Conservation (phyloP, 345 rosid genomes). For the Eutrema japonicum region DNA sequence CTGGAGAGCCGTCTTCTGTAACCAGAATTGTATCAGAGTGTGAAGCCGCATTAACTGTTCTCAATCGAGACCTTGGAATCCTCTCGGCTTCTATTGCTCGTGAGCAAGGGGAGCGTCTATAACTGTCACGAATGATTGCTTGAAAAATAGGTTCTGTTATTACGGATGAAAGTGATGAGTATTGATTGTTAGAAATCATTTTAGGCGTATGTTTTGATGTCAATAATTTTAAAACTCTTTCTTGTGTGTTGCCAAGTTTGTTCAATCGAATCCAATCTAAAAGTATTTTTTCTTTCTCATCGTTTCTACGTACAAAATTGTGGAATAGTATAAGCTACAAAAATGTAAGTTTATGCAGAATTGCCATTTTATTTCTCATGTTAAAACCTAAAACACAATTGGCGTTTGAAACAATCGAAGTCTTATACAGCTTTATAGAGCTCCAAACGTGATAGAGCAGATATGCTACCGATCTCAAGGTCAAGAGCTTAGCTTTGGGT, state of each 20-base stretch:
- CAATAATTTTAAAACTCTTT: background rate
- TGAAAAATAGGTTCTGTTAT: background rate
- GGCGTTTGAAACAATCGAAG: slow-evolving; percentile 10
- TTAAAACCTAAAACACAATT: background rate
- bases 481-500: background rate
- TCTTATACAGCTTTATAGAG: background rate
- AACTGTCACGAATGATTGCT: slow-evolving; percentile 26
- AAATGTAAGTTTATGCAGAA: background rate
- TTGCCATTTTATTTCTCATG: background rate
- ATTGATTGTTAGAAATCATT: slow-evolving; percentile 20
- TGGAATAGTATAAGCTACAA: background rate
- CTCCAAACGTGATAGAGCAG: background rate
- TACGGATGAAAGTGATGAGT: slow-evolving; percentile 13
- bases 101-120: slow-evolving; percentile 57
- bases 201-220: slow-evolving; percentile 19
- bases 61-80: slow-evolving; percentile 86
- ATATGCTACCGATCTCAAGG: background rate
- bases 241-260: slow-evolving; percentile 8
- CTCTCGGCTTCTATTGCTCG: slow-evolving; percentile 89
- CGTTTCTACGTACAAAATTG: background rate
- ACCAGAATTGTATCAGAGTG: slow-evolving; percentile 88
- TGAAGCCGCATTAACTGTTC: slow-evolving; percentile 82
- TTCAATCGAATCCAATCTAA: slow-evolving; percentile 1
- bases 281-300: background rate
- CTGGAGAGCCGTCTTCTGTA: slow-evolving; percentile 90